Percentiles rank a stretch among this genome's conserved stretches.
These are phyloP conservation scores for Ceratocystis lukuohia DNA, from an alignment of 2,329 filamentous ascomycete species.

Conservation along the genomic window DNA sequence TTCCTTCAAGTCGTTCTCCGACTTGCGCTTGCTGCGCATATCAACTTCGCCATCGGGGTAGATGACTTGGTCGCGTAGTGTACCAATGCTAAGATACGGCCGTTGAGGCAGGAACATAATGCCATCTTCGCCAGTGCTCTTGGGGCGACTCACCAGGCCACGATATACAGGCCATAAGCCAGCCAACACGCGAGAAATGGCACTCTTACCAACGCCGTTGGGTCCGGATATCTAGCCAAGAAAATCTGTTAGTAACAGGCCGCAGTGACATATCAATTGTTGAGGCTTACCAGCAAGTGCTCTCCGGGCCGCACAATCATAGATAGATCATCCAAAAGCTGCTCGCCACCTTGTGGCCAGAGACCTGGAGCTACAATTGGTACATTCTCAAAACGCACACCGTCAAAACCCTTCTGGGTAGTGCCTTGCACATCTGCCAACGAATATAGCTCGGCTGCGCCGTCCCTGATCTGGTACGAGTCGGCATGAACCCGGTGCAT, in stretches of 20 bases:
- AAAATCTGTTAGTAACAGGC: neutral
- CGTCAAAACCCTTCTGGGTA: slow-evolving; percentile 86
- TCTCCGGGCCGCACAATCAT: slow-evolving; percentile 84
- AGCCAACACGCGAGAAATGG: slow-evolving; percentile 74
- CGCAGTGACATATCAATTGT: neutral
- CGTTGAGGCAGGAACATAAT: slow-evolving; percentile 98
- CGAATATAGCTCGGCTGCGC: slow-evolving; percentile 70
- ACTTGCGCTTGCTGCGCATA: slow-evolving; percentile 69
- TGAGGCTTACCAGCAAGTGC: slow-evolving; percentile 56
- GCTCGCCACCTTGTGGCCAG: slow-evolving; percentile 82
- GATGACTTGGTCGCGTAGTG: slow-evolving; percentile 90
- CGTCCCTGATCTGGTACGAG: slow-evolving; percentile 59
- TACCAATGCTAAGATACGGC: slow-evolving; percentile 83
- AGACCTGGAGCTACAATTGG: slow-evolving; percentile 80
- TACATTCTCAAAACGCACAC: slow-evolving; percentile 82
- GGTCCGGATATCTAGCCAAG: slow-evolving; percentile 61
- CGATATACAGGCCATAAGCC: slow-evolving; percentile 95
- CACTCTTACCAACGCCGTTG: slow-evolving; percentile 87
- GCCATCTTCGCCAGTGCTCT: slow-evolving; percentile 66
- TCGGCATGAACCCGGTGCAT: slow-evolving; percentile 86
- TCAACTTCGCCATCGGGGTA: slow-evolving; percentile 92
- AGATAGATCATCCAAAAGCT: slow-evolving; percentile 75
- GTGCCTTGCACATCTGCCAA: slow-evolving; percentile 87
- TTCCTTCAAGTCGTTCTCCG: slow-evolving; percentile 59
- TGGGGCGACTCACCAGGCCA: slow-evolving; percentile 77